These are phyloP conservation scores for Paraphoma sp. DNA, from an alignment of 2,329 filamentous ascomycete genomes.

Conservation along the genomic window DNA sequence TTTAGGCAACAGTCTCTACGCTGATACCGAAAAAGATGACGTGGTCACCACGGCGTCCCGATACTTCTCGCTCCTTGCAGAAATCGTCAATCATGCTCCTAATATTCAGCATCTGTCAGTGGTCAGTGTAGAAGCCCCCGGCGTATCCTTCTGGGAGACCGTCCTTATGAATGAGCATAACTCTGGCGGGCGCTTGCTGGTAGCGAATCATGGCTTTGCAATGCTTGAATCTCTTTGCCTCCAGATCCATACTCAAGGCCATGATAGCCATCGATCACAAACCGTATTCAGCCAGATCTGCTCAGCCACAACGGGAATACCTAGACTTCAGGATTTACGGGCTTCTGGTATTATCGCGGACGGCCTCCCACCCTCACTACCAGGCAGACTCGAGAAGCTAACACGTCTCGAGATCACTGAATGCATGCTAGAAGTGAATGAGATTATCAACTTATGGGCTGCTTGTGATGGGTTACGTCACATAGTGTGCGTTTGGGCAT, in stretches of 20 bases:
- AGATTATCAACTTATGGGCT: constrained; percentile 11
- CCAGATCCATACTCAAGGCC: constrained; percentile 18
- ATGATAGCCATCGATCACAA: not conserved
- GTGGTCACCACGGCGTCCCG: constrained; percentile 7
- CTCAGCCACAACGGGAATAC: constrained; percentile 8
- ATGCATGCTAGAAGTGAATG: constrained; percentile 14
- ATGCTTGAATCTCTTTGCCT: constrained; percentile 23
- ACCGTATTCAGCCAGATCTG: constrained; percentile 11
- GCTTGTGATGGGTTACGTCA: constrained; percentile 24
- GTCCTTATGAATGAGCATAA: constrained; percentile 3
- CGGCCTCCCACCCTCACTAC: not conserved
- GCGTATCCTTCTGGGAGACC: constrained; percentile 30
- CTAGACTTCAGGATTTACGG: constrained; percentile 19
- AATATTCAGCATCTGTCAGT: constrained; percentile 33
- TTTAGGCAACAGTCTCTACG: constrained; percentile 22
- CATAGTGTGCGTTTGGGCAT: constrained; percentile 30
- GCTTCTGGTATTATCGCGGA: constrained; percentile 14
- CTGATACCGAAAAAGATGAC: constrained; percentile 8
- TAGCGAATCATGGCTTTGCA: constrained; percentile 7
- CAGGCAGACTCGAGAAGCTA: constrained; percentile 10
- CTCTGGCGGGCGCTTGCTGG: not conserved
- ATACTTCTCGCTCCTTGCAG: constrained; percentile 30
- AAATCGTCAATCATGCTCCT: constrained; percentile 15
- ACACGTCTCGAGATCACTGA: constrained; percentile 28
- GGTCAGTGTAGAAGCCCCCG: constrained; percentile 25